These are phyloP conservation scores for Yueomyces sinensis DNA, from an alignment of 805 yeast genomes.

Conservation along the genomic window DNA sequence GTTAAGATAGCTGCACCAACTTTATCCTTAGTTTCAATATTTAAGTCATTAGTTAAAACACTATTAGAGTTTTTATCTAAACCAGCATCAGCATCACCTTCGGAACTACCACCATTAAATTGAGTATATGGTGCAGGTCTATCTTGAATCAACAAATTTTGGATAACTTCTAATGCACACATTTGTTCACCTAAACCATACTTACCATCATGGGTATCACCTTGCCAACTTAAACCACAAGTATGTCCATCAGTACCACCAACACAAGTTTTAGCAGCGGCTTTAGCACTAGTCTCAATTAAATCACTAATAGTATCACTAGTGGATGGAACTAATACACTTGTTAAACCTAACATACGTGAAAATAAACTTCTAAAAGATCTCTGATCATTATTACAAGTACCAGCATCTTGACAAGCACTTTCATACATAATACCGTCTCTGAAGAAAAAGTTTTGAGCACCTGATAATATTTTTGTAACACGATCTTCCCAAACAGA, in stretches of 20 bases:
- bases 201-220: constrained; percentile 42
- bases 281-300: constrained; percentile 41
- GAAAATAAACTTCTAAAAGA: constrained; percentile 61
- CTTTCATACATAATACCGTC: constrained; percentile 44
- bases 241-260: constrained; percentile 70
- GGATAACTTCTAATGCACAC: constrained; percentile 55
- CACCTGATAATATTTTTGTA: constrained; percentile 30
- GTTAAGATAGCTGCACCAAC: constrained; percentile 90
- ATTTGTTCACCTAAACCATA: constrained; percentile 76
- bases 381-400: constrained; percentile 66
- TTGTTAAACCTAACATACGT: constrained; percentile 47
- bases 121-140: constrained; percentile 43
- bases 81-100: constrained; percentile 43
- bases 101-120: constrained; percentile 39
- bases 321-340: constrained; percentile 38
- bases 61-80: constrained; percentile 27
- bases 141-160: constrained; percentile 30
- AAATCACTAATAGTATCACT: constrained; percentile 29
- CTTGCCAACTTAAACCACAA: constrained; percentile 60
- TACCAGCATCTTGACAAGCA: constrained; percentile 36
- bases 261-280: constrained; percentile 56
- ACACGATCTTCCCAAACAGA: constrained; percentile 38
- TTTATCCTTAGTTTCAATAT: constrained; percentile 47
- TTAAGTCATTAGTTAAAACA: constrained; percentile 26
- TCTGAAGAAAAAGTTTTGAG: constrained; percentile 36